Base-by-base conservation (phyloP, 495 filamentous ascomycete genomes). In the Daldinia caldariorum region DNA sequence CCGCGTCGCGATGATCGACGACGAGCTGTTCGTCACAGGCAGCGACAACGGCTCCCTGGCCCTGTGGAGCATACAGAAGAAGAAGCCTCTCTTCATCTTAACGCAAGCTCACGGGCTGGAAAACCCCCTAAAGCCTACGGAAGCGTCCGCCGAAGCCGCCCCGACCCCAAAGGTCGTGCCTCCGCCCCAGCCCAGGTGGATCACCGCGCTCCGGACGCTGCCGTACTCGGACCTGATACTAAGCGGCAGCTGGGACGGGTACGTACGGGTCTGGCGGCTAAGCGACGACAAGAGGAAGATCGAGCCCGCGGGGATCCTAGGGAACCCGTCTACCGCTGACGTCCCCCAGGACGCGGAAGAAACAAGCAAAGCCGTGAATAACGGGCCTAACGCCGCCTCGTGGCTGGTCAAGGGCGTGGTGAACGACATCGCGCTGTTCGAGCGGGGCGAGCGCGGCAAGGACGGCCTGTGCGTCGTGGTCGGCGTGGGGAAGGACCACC, bases 231-330 rank as follows among this genome's bases (percentile, higher is more conserved):
- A 99, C 73, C 79, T 97, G 32, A 85, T 98, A 39, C 79, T 98
- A 38, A 94, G 89, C 66, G 95, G 94, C 14, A 96, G 92, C 76
- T 98, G 94, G 93, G 95, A 99, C 79, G 95, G 95, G 1, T 87
- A 83, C 71, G 85, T 98, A 14, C 85, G 94, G 31, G 90, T 88
- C n/a, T 99, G 94, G 93, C 86, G 82, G 62, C 82, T 97, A 45
- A 91, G 89, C 39, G 85, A 91, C 20, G 94, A 97, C 70, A 97
- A 96, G 79, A 88, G 86, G 77, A 89, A 85, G 54, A 86, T 99
- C 35, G 88, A 93, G 72, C 77, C 85, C 3, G 75, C 94, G 3
- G 94, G 93, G 1, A 81, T 86, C 4, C 76, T 97, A 9, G 91
- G 90, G 4, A 73, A 71, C 37, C 62, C 61, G 1, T 62, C 49